Conservation (phyloP, 176 grass and related monocot species). For the Carex scoparia region DNA sequence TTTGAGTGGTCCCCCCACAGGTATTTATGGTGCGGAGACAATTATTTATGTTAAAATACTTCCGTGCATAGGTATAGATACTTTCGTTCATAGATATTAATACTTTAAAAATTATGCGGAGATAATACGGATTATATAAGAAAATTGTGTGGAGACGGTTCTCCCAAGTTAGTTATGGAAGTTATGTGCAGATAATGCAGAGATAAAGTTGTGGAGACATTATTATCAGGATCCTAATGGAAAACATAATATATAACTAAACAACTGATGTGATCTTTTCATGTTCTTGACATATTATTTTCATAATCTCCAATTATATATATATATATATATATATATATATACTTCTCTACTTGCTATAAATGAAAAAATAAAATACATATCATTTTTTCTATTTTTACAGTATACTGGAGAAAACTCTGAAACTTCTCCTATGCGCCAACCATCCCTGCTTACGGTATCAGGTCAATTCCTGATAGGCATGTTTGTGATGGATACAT, state of each 20-base stretch:
- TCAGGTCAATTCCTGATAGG: conserved; percentile 20
- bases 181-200: too few relatives aligned
- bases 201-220: too few relatives aligned
- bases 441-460: conserved; percentile 1
- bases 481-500: conserved; percentile 23
- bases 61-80: too few relatives aligned
- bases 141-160: too few relatives aligned
- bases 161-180: too few relatives aligned
- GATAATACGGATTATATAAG: too few relatives aligned
- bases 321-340: not conserved
- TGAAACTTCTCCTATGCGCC: not conserved
- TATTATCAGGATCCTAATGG: not conserved
- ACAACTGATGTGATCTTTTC: not conserved
- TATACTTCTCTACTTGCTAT: not conserved
- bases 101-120: too few relatives aligned
- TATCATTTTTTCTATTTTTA: not conserved
- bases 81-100: too few relatives aligned
- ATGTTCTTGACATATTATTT: not conserved
- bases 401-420: conserved; percentile 10
- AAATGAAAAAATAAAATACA: not conserved
- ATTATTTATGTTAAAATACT: too few relatives aligned
- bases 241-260: not conserved
- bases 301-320: not conserved
- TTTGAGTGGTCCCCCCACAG: too few relatives aligned
- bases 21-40: too few relatives aligned